Evolutionary conservation across 2,329 filamentous ascomycete genomes (phyloP).

Genomic region (Botrytis sinoallii): DNA sequence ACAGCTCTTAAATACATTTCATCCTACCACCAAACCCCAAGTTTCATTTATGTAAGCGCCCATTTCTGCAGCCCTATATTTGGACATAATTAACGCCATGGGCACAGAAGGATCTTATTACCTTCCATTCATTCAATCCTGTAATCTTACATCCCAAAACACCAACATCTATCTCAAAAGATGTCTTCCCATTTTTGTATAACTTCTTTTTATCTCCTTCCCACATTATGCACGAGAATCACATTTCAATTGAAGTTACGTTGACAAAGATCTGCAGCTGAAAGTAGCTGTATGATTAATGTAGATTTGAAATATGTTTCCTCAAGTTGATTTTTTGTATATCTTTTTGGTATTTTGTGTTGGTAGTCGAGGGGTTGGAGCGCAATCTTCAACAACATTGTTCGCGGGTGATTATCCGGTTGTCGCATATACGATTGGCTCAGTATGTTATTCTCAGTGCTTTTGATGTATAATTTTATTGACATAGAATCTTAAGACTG

Average conservation of each 20-base stretch:
- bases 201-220: not conserved
- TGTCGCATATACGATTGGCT: conserved; percentile 23
- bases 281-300: conserved; percentile 1
- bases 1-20: not conserved
- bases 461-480: no score
- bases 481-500: not conserved
- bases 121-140: conserved; percentile 10
- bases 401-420: conserved; percentile 23
- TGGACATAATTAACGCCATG: not conserved
- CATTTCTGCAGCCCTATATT: conserved; percentile 8
- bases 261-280: not conserved
- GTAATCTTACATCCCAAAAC: conserved; percentile 14
- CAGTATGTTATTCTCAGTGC: conserved; percentile 15
- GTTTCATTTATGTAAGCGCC: conserved; percentile 16
- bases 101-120: conserved; percentile 2
- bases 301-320: conserved; percentile 12
- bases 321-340: not conserved
- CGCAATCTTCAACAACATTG: conserved; percentile 10
- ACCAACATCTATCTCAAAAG: not conserved
- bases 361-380: not conserved
- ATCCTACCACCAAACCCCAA: not conserved
- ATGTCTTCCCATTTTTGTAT: conserved; percentile 8
- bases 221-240: not conserved
- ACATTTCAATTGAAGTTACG: not conserved
- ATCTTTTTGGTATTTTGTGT: not conserved